Conservation (phyloP, 441 rosid species). For the Sinapis alba region DNA sequence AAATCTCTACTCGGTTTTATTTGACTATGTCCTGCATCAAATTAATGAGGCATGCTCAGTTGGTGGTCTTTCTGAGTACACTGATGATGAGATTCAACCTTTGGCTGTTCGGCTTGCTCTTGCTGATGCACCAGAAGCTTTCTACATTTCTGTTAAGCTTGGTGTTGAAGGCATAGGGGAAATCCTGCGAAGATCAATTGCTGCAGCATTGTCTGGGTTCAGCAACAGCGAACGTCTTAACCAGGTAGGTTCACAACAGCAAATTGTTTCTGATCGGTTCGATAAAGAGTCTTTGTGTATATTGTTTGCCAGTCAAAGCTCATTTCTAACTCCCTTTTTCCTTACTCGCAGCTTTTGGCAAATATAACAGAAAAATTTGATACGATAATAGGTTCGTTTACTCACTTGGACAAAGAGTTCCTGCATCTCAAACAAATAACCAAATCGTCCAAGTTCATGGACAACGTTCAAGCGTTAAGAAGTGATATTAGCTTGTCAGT, state of each 20-base stretch:
- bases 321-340: constrained; percentile 24
- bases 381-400: constrained; percentile 75
- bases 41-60: constrained; percentile 80
- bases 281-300: background rate
- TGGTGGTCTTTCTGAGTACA: constrained; percentile 86
- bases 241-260: constrained; percentile 53
- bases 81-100: constrained; percentile 89
- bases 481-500: constrained; percentile 57
- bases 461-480: constrained; percentile 52
- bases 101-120: constrained; percentile 80
- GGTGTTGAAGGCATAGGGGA: constrained; percentile 98
- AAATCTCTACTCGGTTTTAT: constrained; percentile 86
- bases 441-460: constrained; percentile 71
- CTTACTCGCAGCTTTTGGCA: constrained; percentile 79
- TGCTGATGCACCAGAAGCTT: constrained; percentile 97
- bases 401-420: constrained; percentile 94
- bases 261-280: constrained; percentile 19
- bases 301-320: constrained; percentile 14
- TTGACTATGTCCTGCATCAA: constrained; percentile 86
- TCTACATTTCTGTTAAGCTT: constrained; percentile 91
- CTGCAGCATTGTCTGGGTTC: constrained; percentile 77
- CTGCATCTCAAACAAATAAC: constrained; percentile 75
- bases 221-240: constrained; percentile 84
- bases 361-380: constrained; percentile 83
- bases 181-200: constrained; percentile 90